Conservation (phyloP, 1,284 basidiomycete genomes). For the Tilletia horrida region DNA sequence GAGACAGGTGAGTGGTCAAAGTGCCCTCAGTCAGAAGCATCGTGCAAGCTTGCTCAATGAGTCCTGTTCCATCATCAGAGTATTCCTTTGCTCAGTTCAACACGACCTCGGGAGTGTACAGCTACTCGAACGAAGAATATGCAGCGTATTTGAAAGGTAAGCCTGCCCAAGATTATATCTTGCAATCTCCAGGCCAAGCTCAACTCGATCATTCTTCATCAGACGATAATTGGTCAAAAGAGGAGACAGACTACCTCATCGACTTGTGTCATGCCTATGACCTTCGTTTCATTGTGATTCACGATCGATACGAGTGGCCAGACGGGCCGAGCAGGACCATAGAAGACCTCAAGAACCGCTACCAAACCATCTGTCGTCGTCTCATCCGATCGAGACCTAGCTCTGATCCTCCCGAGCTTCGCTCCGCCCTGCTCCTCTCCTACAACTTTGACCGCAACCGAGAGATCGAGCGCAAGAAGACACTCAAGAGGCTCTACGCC, state of each 20-base stretch:
- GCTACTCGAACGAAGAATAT: constrained; percentile 90
- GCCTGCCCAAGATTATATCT: constrained; percentile 21
- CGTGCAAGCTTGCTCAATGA: not conserved
- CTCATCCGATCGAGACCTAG: constrained; percentile 70
- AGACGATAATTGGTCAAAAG: constrained; percentile 85
- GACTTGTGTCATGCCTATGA: constrained; percentile 77
- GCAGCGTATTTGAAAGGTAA: constrained; percentile 71
- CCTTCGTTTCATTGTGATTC: constrained; percentile 81
- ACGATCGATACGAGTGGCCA: constrained; percentile 78
- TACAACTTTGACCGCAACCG: constrained; percentile 65
- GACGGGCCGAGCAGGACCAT: constrained; percentile 30
- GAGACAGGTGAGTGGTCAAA: constrained; percentile 8
- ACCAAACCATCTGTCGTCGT: constrained; percentile 86
- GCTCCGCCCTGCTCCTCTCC: constrained; percentile 47
- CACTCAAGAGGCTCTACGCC: constrained; percentile 77
- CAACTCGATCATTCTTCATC: too few species aligned
- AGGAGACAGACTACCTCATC: constrained; percentile 94
- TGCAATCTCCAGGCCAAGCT: too few species aligned
- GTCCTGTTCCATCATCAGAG: constrained; percentile 24
- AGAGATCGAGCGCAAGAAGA: constrained; percentile 83
- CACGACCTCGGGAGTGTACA: constrained; percentile 67
- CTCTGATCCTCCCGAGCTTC: constrained; percentile 43
- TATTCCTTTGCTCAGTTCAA: constrained; percentile 76
- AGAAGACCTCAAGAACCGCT: constrained; percentile 90
- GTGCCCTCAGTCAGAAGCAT: not conserved